phyloP scores from a whole-genome alignment of 1,139 yeast genomes.

The Yamadazyma epiphylla region DNA sequence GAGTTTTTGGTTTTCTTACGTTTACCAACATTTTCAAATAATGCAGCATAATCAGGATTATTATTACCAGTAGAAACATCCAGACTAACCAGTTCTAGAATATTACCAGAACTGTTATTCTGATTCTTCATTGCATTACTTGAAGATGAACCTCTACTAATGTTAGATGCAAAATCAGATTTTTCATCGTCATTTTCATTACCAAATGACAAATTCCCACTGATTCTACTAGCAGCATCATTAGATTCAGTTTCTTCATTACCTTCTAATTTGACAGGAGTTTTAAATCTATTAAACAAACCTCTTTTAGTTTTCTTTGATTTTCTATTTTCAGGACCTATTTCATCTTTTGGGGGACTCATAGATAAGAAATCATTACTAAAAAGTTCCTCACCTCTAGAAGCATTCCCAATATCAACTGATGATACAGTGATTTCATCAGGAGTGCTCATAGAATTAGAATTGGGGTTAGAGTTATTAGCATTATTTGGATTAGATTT shows the following conservation, averaged over 20 bases:
- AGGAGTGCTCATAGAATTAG: neutral
- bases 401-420: conserved; percentile 1
- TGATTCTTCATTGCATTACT: conserved; percentile 16
- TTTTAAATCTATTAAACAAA: conserved; percentile 39
- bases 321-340: conserved; percentile 21
- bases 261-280: conserved; percentile 22
- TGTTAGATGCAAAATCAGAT: conserved; percentile 5
- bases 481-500: conserved; percentile 20
- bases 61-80: conserved; percentile 5
- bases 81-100: conserved; percentile 4
- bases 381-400: conserved; percentile 1
- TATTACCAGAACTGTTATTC: conserved; percentile 9
- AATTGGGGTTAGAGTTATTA: conserved; percentile 1
- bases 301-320: conserved; percentile 32
- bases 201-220: conserved; percentile 8
- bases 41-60: conserved; percentile 42
- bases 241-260: conserved; percentile 7
- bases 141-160: conserved; percentile 25
- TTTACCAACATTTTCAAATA: conserved; percentile 44
- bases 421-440: conserved; percentile 1
- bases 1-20: conserved; percentile 13
- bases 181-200: conserved; percentile 8
- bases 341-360: conserved; percentile 21
- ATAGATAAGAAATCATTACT: conserved; percentile 16
- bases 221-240: conserved; percentile 10